Base-by-base conservation (phyloP, 2,329 filamentous ascomycete genomes). In the Westerdykella ornata region DNA sequence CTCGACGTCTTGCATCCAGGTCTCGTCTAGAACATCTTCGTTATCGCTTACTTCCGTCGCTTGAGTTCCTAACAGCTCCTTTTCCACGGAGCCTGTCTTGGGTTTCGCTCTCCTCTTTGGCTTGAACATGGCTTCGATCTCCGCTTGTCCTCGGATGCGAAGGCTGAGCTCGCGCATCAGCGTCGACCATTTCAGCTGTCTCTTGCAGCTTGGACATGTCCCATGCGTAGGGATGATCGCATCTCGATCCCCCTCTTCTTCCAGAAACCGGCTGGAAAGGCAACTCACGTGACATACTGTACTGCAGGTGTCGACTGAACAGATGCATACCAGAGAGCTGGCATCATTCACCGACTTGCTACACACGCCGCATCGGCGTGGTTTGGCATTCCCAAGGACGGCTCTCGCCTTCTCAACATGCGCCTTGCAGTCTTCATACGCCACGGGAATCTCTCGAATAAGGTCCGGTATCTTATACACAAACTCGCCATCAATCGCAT, bases 131-230 rank as follows among this genome's bases (percentile, higher is more conserved):
- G 80, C 80, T 31, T 81, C 76, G 1, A 89, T 69, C 49, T 88
- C 83, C 43, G 84, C 83, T 41, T 74, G 66, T 1, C 84, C 88
- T 17, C 86, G 76, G 28, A 78, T 71, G 22, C 90, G 76, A 37
- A 95, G 67, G 38, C 77, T 92, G 52, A 94, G 66, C 60, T 94
- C 89, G 59, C 81, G 89, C 69, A 94, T 84, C 68, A 96, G 78
- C 36, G 84, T 77, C 0, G 74, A 72, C 90, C 90, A 97, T 38
- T 72, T 62, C 2, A 88, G 67, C 4, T 71, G 64, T 0, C 71
- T 70, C 1, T 72, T 66, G 58, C 90, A 97, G 15, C 68, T 68
- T 0, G 87, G 87, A 66, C 90, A 97, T 2, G 55, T 64, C 2
- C 88, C 88, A 26, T 72, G 60, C 1, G 77, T 71, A 0, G 90